Base-by-base conservation (phyloP, 1,284 basidiomycete genomes). In the Trichosporon ovoides region DNA sequence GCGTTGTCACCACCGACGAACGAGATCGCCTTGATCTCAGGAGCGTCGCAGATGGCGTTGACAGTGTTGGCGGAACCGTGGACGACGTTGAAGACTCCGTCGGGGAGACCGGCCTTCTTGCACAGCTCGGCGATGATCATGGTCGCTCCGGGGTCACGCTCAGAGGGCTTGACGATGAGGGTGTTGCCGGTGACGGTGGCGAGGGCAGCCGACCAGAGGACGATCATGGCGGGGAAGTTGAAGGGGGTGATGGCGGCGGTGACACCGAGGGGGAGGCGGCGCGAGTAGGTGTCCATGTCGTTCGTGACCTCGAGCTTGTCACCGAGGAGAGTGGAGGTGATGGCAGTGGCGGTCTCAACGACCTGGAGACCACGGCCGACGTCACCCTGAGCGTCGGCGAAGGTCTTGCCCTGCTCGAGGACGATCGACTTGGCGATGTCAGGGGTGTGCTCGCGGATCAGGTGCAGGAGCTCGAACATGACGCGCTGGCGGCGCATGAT, bases 61-160 rank as follows among this genome's bases (percentile, higher is more conserved):
- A 98, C 95, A 1, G 89, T 91, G 11, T 87, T 85, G 31, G 89
- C 85, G 18, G 87, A 85, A 24, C 95, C 95, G 70, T 98, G 92
- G 11, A 98, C 88, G 53, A 94, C 81, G 71, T 91, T 93, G 59
- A 94, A 76, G 38, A 93, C 90, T 65, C 90, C 91, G 20, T 83
- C 78, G 34, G 89, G 76, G 66, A 71, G 58, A 58, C 80, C 89
- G 78, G 94, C 92, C 60, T 84, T 84, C 74, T 89, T 84, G 71
- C 89, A 92, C 6, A 98, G 83, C 76, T 98, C 94, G 38, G 93
- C 91, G 66, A 98, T 92, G 65, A 98, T 95, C 89, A 96, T 94
- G 16, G 91, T 87, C 10, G 95, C 95, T 60, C 93, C 94, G 19
- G 95, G 95, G 72, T 96, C 94, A 31, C 95, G 85, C 77, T 98